Base-by-base conservation (phyloP, 129 eudicot genomes). In the Chrysanthemum makinoi region DNA sequence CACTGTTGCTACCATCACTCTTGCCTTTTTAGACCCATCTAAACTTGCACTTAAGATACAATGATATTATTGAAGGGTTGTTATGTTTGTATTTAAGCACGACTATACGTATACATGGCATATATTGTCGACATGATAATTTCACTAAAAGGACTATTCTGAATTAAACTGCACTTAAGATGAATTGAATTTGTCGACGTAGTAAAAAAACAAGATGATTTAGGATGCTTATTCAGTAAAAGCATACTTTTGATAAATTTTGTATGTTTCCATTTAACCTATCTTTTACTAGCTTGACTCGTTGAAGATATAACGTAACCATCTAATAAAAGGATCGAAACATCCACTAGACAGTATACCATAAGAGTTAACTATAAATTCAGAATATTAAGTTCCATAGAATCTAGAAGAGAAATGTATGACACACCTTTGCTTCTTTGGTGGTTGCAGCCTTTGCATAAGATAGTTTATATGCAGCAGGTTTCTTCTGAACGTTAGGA, bases 391-490 rank as follows among this genome's bases (percentile, higher is more conserved):
- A 74, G 39, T 26, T 61, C 24, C 33, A 63, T 19, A 48, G 24
- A 43, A 15, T 47, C 28, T 44, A 26, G 18, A 9, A n/a, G n/a
- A 65, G 15, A 14, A 68, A 49, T 62, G 26, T 18, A 35, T 50
- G 50, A 62, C 12, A 39, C 83, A 94, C 96, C 98, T 94, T 92
- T 55, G 92, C 90, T 79, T 94, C 89, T 72, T 85, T 79, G 35
- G 86, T 74, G 68, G 91, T 95, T 66, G 95, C 95, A 46, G 80
- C 84, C 84, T 94, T 94, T 55, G 98, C 96, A 76, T 86, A 92
- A 76, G 98, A 96, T 17, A 96, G 96, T 60, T 89, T 90, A 86
- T 94, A 94, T 75, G 93, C 96, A 72, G 90, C 84, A 50, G 98
- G 98, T 75, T 94, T 94, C 84, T 87, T 94, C 79, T 80, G 87